A percentile compares a stretch with the other conserved stretches of the same genome.
phyloP scores from a whole-genome alignment of 441 rosid species.

The Croton laevigatus region DNA sequence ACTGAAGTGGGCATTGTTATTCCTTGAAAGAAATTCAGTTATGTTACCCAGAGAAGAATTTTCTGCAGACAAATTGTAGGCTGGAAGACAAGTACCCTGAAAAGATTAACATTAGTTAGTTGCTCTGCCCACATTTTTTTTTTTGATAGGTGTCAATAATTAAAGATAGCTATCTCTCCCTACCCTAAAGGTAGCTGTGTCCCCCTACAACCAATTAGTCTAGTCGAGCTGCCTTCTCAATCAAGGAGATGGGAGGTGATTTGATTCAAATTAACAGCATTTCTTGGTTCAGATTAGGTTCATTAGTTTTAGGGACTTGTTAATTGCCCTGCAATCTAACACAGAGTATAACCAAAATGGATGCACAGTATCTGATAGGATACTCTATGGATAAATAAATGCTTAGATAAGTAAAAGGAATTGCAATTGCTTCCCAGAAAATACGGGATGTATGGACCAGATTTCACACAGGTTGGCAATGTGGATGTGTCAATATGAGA shows the following conservation, averaged over 20 bases:
- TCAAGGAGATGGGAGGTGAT: constrained; percentile 6
- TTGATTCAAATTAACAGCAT: background rate
- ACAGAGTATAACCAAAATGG: background rate
- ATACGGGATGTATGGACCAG: background rate
- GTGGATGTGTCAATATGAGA: background rate
- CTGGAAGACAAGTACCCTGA: constrained; percentile 45
- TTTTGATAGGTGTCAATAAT: background rate
- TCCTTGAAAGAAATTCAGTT: constrained; percentile 33
- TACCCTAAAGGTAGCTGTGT: no score
- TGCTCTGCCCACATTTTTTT: background rate
- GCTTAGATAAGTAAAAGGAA: constrained; percentile 4
- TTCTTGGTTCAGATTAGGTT: background rate
- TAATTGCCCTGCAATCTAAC: background rate
- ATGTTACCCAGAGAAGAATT: constrained; percentile 31
- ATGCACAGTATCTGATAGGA: background rate
- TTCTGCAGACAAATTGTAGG: constrained; percentile 39
- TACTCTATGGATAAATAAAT: background rate
- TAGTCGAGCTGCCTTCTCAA: no score
- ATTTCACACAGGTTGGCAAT: background rate
- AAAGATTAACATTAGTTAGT: constrained; percentile 28
- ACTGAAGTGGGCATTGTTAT: constrained; percentile 22
- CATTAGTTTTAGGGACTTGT: background rate
- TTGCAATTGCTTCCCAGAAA: background rate
- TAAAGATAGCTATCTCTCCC: no score
- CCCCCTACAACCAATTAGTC: background rate